Evolutionary conservation across 202 grass and related monocot genomes (phyloP).

Genomic region (Zizania palustris): DNA sequence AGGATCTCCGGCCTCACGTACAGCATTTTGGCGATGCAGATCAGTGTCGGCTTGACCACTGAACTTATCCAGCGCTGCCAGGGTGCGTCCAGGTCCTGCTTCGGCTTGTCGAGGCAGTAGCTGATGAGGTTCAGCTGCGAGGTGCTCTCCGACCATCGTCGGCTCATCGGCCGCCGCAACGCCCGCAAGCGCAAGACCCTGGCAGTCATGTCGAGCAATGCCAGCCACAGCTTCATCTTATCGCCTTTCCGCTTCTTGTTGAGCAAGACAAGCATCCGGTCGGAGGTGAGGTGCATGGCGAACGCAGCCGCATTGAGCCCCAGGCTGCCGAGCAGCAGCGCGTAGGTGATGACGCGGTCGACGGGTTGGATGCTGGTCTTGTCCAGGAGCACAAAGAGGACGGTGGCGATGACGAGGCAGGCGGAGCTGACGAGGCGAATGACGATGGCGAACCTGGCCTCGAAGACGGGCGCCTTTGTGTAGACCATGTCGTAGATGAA

Average conservation of each 20-base stretch:
- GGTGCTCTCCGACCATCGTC: constrained; percentile 38
- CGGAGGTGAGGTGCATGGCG: constrained; percentile 41
- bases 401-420: not conserved
- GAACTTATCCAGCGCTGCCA: too few species aligned
- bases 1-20: not conserved
- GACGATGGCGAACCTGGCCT: fast-evolving
- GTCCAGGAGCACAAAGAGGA: constrained; percentile 29
- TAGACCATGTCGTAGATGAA: constrained; percentile 61
- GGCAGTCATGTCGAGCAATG: fast-evolving
- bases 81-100: too few species aligned
- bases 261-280: not conserved
- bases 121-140: constrained; percentile 52
- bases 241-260: not conserved
- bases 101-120: constrained; percentile 35
- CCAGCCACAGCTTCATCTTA: not conserved
- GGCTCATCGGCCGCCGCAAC: not conserved
- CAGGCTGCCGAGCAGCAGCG: constrained; percentile 45
- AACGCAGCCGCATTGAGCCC: constrained; percentile 34
- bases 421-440: constrained; percentile 30
- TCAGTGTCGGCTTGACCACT: not conserved
- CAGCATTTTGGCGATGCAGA: not conserved
- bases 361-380: not conserved
- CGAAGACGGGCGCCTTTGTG: constrained; percentile 43
- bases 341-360: constrained; percentile 53
- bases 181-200: not conserved